phyloP scores from a whole-genome alignment of 1,284 basidiomycete genomes.

The Ustilago xerochloae region DNA sequence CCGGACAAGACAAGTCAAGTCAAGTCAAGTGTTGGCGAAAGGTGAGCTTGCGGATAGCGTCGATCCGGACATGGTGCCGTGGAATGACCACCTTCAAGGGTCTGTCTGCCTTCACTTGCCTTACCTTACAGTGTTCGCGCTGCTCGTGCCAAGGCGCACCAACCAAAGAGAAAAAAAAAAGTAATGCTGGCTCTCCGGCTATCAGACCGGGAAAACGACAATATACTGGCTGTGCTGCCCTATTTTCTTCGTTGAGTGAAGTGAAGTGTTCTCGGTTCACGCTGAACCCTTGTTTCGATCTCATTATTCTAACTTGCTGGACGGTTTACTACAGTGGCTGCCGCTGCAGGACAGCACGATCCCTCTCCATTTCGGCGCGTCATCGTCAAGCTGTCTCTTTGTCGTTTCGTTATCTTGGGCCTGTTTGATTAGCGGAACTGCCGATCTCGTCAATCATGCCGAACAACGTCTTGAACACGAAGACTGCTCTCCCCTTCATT shows the following conservation, averaged over 20 bases:
- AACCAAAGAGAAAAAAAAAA: neutral
- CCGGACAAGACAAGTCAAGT: neutral
- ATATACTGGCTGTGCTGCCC: conserved; percentile 3
- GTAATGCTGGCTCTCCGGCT: conserved; percentile 13
- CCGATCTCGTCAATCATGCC: too few relatives aligned
- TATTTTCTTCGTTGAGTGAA: neutral
- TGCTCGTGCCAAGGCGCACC: neutral
- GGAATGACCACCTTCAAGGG: too few relatives aligned
- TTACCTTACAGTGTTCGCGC: too few relatives aligned
- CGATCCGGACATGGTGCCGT: conserved; percentile 7
- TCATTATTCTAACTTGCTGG: too few relatives aligned
- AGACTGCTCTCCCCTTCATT: neutral
- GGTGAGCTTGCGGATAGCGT: conserved; percentile 1
- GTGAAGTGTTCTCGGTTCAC: too few relatives aligned
- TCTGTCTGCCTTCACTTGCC: neutral
- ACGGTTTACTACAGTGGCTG: too few relatives aligned
- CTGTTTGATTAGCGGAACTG: neutral
- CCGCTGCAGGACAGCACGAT: neutral
- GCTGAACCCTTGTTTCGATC: neutral
- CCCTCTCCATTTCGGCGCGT: conserved; percentile 6
- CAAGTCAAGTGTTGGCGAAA: neutral
- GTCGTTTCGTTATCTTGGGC: neutral
- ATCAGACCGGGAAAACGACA: conserved; percentile 28
- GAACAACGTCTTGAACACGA: too few relatives aligned
- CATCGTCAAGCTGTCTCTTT: neutral